These are phyloP conservation scores for Porcisia deanei DNA, from an alignment of 208 protist species.

Conservation along the genomic window DNA sequence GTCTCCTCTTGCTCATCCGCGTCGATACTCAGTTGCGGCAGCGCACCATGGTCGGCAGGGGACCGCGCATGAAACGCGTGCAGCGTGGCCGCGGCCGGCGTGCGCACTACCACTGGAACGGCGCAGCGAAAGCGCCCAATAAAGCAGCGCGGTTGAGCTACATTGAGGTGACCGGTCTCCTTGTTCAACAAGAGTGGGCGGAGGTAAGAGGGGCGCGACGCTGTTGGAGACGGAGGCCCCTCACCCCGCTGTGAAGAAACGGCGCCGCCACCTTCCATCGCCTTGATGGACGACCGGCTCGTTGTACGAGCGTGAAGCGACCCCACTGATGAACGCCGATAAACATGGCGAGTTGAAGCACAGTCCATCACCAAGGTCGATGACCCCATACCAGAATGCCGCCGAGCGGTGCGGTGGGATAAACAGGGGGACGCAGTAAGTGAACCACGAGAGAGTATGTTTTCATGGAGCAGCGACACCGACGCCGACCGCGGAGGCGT, in stretches of 20 bases:
- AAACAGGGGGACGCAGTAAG: background rate
- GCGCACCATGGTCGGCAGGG: background rate
- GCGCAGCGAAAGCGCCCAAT: slow-evolving; percentile 44
- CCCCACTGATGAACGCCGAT: background rate
- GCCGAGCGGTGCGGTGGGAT: slow-evolving; percentile 3
- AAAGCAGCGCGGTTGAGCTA: slow-evolving; percentile 26
- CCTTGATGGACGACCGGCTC: background rate
- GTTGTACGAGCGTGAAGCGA: background rate
- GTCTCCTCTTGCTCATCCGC: background rate
- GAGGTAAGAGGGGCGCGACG: background rate
- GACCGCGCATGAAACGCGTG: background rate
- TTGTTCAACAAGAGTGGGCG: slow-evolving; percentile 13
- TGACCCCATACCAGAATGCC: background rate
- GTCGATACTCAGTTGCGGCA: background rate
- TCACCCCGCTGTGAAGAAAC: background rate
- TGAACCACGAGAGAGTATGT: background rate
- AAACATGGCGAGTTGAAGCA: background rate
- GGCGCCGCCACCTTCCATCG: background rate
- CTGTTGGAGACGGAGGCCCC: background rate
- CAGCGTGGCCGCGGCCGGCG: slow-evolving; percentile 11
- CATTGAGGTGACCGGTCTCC: slow-evolving; percentile 28
- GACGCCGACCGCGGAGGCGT: background rate
- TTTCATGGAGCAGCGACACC: background rate
- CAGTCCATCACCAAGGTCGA: background rate
- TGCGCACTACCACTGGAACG: slow-evolving; percentile 39